A percentile compares a stretch with the other conserved stretches of the same genome.
These are phyloP conservation scores for Ceratobasidium theobromae DNA, from an alignment of 1,284 basidiomycete species.

Conservation along the genomic window DNA sequence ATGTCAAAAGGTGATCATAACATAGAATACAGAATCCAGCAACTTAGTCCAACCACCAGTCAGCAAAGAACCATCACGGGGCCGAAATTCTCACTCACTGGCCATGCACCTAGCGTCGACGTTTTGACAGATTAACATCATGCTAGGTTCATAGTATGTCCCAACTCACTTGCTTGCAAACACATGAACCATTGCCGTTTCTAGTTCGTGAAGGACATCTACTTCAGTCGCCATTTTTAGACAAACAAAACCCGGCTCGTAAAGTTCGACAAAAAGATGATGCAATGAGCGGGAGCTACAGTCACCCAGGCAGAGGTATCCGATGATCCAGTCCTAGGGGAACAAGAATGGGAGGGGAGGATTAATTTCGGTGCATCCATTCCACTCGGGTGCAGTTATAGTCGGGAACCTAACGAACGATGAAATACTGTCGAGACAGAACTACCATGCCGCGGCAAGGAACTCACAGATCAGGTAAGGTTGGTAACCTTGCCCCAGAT, in stretches of 20 bases:
- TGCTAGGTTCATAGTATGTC: background rate
- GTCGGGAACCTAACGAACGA: background rate
- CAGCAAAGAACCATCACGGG: background rate
- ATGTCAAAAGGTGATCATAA: constrained; percentile 31
- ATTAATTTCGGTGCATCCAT: too few species aligned
- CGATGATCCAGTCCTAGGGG: too few species aligned
- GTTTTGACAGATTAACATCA: background rate
- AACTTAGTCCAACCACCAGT: background rate
- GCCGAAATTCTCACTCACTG: background rate
- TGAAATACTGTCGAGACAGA: background rate
- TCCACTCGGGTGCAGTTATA: background rate
- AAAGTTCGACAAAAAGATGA: too few species aligned
- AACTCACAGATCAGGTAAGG: background rate
- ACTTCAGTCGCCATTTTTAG: background rate
- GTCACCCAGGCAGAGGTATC: too few species aligned
- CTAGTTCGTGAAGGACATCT: background rate
- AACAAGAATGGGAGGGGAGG: too few species aligned
- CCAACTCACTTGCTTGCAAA: constrained; percentile 20
- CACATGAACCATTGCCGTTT: background rate
- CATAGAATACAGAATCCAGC: constrained; percentile 25
- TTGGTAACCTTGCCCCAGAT: background rate
- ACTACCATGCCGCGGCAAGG: background rate
- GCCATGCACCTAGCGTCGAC: background rate
- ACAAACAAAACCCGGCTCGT: too few species aligned
- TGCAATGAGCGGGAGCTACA: too few species aligned